Base-by-base conservation (phyloP, 805 yeast species). In the Brettanomyces custersianus region DNA sequence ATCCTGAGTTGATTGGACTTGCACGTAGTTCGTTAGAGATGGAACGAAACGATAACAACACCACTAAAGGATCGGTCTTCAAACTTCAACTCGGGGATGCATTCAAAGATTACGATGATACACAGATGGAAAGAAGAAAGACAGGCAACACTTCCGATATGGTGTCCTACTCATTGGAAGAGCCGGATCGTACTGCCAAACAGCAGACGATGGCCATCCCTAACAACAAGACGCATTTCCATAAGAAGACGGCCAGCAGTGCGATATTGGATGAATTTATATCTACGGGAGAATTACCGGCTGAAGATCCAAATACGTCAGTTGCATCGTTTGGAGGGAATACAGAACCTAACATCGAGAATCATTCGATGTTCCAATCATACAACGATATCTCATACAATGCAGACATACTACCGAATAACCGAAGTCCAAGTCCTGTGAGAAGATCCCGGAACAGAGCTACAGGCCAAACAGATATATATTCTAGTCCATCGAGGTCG, bases 231-330 rank as follows among this genome's bases (percentile, higher is more conserved):
- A 33, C 40, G 1, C 49, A 48, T 25, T 42, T 44, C 29, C 52
- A 49, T 33, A 46, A 37, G 23, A 46, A 49, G 25, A 44, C 53
- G 11, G 40, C 46, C 24, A 51, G 56, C 38, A 42, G 54, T 9
- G 35, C 38, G 9, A 38, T 46, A 3, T 30, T 55, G 25, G 59
- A 54, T 38, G 57, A 54, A 27, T 54, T 54, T 31, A 52, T 54
- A 2, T 38, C 46, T 4, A 48, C 50, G 5, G 54, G 54, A 16
- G 43, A 36, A 19, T 28, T 49, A 18, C 52, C 52, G 6, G 42
- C 34, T 25, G 40, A 46, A 12, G 26, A 32, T 15, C 40, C 38
- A 11, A 33, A 24, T 24, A 29, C 21, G 13, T 18, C 21, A 17
- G 11, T 41, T 11, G 45, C 43, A 4, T 32, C 37, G 3, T 44